Conservation (phyloP, 805 yeast species). For the Lipomyces lipofer region DNA sequence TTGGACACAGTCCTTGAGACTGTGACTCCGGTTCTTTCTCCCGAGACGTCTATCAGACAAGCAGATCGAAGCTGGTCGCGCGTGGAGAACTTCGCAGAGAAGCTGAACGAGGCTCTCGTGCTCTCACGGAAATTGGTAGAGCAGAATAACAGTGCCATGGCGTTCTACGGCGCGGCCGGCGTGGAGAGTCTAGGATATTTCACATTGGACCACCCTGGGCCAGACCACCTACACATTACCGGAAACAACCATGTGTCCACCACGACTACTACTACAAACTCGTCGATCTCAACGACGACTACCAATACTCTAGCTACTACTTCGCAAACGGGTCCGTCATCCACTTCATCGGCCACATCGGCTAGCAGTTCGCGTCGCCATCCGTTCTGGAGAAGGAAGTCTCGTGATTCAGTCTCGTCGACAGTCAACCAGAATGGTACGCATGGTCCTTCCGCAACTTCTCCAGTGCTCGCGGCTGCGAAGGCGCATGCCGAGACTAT, state of each 20-base stretch:
- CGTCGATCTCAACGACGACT: not conserved
- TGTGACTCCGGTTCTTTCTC: conserved; percentile 1
- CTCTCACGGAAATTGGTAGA: not conserved
- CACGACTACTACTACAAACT: not conserved
- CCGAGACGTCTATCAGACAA: not conserved
- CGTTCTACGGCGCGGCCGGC: not conserved
- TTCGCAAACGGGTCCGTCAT: not conserved
- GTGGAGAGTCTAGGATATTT: conserved; percentile 1
- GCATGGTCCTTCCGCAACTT: not conserved
- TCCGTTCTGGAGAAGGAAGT: conserved; percentile 11
- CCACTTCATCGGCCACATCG: conserved; percentile 3
- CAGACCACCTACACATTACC: conserved; percentile 7
- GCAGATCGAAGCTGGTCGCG: conserved; percentile 12
- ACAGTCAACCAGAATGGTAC: not conserved
- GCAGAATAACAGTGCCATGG: too few species aligned
- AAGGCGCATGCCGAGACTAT: conserved; percentile 3
- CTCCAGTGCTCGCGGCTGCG: not conserved
- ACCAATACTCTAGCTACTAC: not conserved
- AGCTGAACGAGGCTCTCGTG: conserved; percentile 9
- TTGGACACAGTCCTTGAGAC: too few species aligned
- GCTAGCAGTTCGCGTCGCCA: not conserved
- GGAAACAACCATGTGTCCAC: not conserved
- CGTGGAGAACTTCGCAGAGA: conserved; percentile 10
- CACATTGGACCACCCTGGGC: conserved; percentile 13
- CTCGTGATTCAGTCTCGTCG: not conserved